A percentile compares a stretch with the other conserved stretches of the same genome.
These are phyloP conservation scores for Naganishia randhawae DNA, from an alignment of 768 basidiomycete species.

Conservation along the genomic window DNA sequence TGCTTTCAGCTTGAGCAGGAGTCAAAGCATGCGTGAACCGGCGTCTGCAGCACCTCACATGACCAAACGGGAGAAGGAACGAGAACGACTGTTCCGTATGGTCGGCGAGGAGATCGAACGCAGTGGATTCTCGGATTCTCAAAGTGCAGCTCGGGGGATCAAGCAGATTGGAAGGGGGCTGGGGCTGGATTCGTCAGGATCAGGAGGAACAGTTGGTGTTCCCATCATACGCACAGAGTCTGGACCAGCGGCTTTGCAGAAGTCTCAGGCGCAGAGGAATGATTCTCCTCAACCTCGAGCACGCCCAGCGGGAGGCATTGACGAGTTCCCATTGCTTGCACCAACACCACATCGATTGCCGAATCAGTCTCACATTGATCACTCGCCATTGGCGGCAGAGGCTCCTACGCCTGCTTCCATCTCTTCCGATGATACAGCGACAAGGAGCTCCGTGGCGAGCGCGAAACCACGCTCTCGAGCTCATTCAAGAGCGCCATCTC, in stretches of 20 bases:
- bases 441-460: neutral
- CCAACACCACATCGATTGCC: neutral
- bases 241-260: constrained; percentile 3
- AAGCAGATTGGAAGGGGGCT: constrained; percentile 43
- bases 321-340: neutral
- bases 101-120: constrained; percentile 47
- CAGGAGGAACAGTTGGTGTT: neutral
- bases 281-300: neutral
- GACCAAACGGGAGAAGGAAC: constrained; percentile 39
- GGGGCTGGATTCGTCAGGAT: constrained; percentile 22
- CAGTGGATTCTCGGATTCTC: constrained; percentile 28
- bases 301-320: neutral
- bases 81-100: constrained; percentile 43
- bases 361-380: neutral
- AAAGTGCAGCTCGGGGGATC: constrained; percentile 34
- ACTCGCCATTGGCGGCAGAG: neutral
- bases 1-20: constrained; percentile 23
- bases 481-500: constrained; percentile 24
- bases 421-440: neutral
- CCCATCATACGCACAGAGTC: constrained; percentile 18
- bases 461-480: constrained; percentile 12
- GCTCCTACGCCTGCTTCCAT: neutral
- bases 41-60: constrained; percentile 8
- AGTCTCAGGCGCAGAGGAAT: neutral
- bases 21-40: constrained; percentile 31